Evolutionary conservation across 257 asterid genomes (phyloP).

Genomic region (Ajuga chamaepitys): DNA sequence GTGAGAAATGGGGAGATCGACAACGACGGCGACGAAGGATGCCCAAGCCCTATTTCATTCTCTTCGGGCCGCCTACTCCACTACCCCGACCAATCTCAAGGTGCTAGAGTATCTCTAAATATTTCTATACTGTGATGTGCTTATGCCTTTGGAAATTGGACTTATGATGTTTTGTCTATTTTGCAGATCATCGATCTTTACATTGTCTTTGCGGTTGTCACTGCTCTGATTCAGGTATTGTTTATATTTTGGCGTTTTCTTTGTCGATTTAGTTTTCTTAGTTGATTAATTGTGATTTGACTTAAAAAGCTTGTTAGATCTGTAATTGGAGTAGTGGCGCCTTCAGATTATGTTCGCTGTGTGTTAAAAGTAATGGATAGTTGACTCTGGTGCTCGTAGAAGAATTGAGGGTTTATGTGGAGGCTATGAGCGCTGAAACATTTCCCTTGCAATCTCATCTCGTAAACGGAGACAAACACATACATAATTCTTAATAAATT

Average conservation of each 20-base stretch:
- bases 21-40: slow-evolving; percentile 53
- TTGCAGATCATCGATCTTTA: slow-evolving; percentile 77
- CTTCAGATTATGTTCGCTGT: neutral
- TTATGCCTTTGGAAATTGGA: neutral
- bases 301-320: too few species aligned
- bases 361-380: neutral
- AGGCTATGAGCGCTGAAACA: neutral
- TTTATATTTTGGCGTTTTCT: neutral
- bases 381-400: too few species aligned
- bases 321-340: too few species aligned
- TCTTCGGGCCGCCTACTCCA: slow-evolving; percentile 62
- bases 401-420: too few species aligned
- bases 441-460: neutral
- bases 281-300: neutral
- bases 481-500: too few species aligned
- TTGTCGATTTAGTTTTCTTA: neutral
- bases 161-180: neutral
- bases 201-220: slow-evolving; percentile 50
- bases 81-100: slow-evolving; percentile 71
- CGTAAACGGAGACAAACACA: neutral
- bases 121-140: neutral
- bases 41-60: slow-evolving; percentile 59
- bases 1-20: neutral
- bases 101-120: slow-evolving; percentile 4
- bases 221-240: slow-evolving; percentile 67